Conservation (phyloP, 139 green algal genomes). For the Parachlorella kessleri region DNA sequence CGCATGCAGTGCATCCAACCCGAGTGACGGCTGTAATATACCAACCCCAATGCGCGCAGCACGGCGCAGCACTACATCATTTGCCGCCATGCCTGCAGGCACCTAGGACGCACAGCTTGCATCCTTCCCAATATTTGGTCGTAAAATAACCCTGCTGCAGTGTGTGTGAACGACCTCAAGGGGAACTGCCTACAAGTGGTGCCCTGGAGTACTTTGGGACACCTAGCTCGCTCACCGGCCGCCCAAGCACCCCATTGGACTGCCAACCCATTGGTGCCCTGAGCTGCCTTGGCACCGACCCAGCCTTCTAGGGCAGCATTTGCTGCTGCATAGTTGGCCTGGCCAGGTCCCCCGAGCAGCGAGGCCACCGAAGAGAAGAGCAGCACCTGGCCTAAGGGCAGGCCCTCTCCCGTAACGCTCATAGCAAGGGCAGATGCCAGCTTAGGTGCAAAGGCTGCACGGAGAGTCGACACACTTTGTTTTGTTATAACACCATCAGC, state of each 20-base stretch:
- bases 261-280: constrained; percentile 9
- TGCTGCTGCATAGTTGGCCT: constrained; percentile 55
- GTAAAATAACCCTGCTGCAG: too few relatives aligned
- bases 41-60: background rate
- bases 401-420: background rate
- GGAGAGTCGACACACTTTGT: constrained; percentile 36
- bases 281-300: background rate
- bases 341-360: constrained; percentile 39
- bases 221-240: constrained; percentile 70
- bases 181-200: constrained; percentile 10
- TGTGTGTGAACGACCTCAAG: too few relatives aligned
- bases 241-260: constrained; percentile 55
- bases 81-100: background rate
- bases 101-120: constrained; percentile 4
- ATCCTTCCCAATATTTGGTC: constrained; percentile 67
- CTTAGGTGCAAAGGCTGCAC: constrained; percentile 54
- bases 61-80: background rate
- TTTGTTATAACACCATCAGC: constrained; percentile 59
- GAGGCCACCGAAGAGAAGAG: constrained; percentile 42
- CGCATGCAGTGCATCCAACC: background rate
- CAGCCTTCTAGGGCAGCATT: constrained; percentile 41
- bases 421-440: background rate
- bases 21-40: background rate
- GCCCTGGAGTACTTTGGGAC: too few relatives aligned
- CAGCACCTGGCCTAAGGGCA: background rate